A percentile compares a stretch with the other conserved stretches of the same genome.
phyloP scores from a whole-genome alignment of 2,329 filamentous ascomycete genomes.

The Hypoxylon sp. region DNA sequence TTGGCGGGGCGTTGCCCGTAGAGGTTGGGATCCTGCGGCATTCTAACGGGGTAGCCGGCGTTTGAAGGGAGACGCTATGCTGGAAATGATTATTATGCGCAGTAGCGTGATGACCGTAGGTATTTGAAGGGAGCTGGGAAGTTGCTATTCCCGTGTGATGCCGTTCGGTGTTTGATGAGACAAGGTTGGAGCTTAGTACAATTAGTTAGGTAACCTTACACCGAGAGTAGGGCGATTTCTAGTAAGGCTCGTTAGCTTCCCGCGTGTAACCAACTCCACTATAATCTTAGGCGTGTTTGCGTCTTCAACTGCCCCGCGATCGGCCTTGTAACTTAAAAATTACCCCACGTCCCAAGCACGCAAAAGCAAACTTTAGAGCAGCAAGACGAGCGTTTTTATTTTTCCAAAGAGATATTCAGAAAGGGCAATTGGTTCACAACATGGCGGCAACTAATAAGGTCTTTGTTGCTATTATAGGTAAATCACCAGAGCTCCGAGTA shows the following conservation, averaged over 20 bases:
- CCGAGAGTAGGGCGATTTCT: neutral
- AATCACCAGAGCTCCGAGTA: constrained; percentile 4
- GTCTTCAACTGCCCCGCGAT: constrained; percentile 51
- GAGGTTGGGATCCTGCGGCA: constrained; percentile 77
- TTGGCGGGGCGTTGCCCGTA: constrained; percentile 83
- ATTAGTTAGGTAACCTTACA: neutral
- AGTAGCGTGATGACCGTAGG: constrained; percentile 7
- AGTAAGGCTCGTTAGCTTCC: constrained; percentile 18
- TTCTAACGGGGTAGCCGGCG: constrained; percentile 51
- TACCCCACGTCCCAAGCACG: constrained; percentile 46
- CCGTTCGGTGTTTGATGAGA: constrained; percentile 3
- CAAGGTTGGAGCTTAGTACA: constrained; percentile 5
- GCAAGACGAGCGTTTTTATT: neutral
- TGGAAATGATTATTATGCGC: neutral
- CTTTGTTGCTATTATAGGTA: constrained; percentile 66
- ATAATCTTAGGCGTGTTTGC: constrained; percentile 19
- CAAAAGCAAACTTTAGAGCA: constrained; percentile 15
- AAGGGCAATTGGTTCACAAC: constrained; percentile 28
- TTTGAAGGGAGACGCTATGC: constrained; percentile 8
- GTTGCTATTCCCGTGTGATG: constrained; percentile 25
- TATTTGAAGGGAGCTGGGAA: constrained; percentile 11
- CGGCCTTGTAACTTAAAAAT: constrained; percentile 44
- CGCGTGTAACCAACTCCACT: constrained; percentile 25
- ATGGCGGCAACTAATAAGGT: constrained; percentile 65
- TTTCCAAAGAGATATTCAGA: constrained; percentile 36